These are phyloP conservation scores for Oryza australiensis DNA, from an alignment of 176 grass and related monocot species.

Conservation along the genomic window DNA sequence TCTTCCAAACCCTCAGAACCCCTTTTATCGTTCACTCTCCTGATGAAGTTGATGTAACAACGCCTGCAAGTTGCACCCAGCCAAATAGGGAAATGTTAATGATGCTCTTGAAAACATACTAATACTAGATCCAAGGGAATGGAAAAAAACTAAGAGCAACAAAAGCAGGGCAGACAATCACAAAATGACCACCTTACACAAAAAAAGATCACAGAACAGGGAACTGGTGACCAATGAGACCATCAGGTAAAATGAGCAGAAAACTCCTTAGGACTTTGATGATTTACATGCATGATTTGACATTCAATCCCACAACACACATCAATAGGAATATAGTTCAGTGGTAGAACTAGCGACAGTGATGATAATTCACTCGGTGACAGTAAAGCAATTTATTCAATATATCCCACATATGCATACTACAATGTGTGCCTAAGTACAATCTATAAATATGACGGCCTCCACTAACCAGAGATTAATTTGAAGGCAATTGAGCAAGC, in stretches of 20 bases:
- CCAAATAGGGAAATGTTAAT: conserved; percentile 9
- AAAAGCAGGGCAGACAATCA: neutral
- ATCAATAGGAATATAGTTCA: neutral
- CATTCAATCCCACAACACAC: neutral
- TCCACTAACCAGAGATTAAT: conserved; percentile 73
- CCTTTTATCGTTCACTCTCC: conserved; percentile 77
- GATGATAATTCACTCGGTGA: neutral
- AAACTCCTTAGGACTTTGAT: neutral
- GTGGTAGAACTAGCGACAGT: neutral
- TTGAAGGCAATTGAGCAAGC: conserved; percentile 84
- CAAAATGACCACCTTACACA: neutral
- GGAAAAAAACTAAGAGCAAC: neutral
- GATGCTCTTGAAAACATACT: neutral
- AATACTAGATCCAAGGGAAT: neutral
- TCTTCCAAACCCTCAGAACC: conserved; percentile 79
- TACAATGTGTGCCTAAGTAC: neutral
- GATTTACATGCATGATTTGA: neutral
- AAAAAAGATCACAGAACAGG: neutral
- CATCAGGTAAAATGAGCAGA: neutral
- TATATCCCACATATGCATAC: neutral
- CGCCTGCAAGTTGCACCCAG: conserved; percentile 60
- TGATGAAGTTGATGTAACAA: conserved; percentile 91
- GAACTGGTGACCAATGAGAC: neutral
- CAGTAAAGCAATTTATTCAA: neutral
- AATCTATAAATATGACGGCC: neutral